These are phyloP conservation scores for Salix caprea DNA, from an alignment of 345 rosid species.

Conservation along the genomic window DNA sequence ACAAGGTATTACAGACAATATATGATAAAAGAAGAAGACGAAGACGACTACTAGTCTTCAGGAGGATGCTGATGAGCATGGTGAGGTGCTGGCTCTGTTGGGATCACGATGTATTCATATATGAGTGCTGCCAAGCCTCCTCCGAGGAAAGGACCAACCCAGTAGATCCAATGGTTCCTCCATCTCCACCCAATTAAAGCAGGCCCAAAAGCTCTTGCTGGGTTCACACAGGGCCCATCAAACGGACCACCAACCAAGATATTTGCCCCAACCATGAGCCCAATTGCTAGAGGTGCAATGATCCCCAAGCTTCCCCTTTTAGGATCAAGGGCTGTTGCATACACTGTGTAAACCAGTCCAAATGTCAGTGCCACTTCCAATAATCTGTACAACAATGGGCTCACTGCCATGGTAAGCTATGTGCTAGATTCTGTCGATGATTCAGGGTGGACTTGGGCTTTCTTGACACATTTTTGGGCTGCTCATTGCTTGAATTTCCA, in stretches of 20 bases:
- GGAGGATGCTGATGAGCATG: slow-evolving; percentile 50
- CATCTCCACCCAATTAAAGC: slow-evolving; percentile 53
- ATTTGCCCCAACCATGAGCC: slow-evolving; percentile 37
- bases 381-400: no score
- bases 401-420: no score
- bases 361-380: slow-evolving; percentile 29
- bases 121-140: slow-evolving; percentile 44
- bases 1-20: background rate
- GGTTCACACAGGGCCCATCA: slow-evolving; percentile 51
- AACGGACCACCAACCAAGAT: slow-evolving; percentile 47
- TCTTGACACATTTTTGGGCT: background rate
- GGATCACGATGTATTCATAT: slow-evolving; percentile 56
- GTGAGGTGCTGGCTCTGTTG: slow-evolving; percentile 35
- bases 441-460: background rate
- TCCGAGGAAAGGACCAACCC: slow-evolving; percentile 46
- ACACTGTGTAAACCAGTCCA: slow-evolving; percentile 18
- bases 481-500: background rate
- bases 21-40: background rate
- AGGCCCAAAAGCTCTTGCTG: slow-evolving; percentile 43
- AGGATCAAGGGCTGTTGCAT: slow-evolving; percentile 35
- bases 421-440: background rate
- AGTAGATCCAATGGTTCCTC: slow-evolving; percentile 52
- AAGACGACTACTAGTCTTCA: slow-evolving; percentile 54
- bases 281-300: slow-evolving; percentile 46
- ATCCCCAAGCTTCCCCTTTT: slow-evolving; percentile 44